Evolutionary conservation across 1,284 basidiomycete genomes (phyloP).

Genomic region (Fomitopsis pinicola): DNA sequence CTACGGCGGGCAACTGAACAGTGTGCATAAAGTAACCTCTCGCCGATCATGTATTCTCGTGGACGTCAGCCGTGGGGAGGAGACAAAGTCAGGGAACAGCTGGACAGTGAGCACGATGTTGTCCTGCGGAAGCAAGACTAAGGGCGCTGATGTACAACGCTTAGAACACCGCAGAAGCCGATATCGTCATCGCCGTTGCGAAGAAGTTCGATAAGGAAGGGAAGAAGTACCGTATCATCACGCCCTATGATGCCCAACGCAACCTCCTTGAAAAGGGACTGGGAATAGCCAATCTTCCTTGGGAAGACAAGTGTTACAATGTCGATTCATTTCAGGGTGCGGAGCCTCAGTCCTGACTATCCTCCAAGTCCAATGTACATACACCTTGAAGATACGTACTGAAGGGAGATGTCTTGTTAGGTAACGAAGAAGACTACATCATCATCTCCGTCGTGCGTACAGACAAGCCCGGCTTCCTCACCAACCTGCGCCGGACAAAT

Average conservation of each 20-base stretch:
- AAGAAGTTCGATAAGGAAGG: conserved; percentile 34
- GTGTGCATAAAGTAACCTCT: conserved; percentile 27
- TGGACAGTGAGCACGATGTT: conserved; percentile 33
- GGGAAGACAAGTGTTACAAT: conserved; percentile 60
- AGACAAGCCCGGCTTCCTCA: conserved; percentile 51
- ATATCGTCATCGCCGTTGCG: conserved; percentile 20
- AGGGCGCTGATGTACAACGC: neutral
- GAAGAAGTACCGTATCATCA: conserved; percentile 56
- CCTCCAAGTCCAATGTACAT: neutral
- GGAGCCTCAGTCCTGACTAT: no score
- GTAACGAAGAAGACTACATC: conserved; percentile 42
- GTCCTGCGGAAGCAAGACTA: neutral
- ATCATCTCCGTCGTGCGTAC: conserved; percentile 62
- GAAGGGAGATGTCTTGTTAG: conserved; percentile 11
- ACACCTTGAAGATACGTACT: neutral
- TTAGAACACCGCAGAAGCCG: conserved; percentile 21
- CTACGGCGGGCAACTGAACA: conserved; percentile 35
- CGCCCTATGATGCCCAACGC: conserved; percentile 68
- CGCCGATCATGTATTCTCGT: conserved; percentile 32
- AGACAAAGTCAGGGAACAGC: conserved; percentile 34
- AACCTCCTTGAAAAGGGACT: conserved; percentile 44
- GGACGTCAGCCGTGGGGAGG: conserved; percentile 36
- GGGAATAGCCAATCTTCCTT: conserved; percentile 40
- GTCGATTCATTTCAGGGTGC: conserved; percentile 66
- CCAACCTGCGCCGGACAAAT: conserved; percentile 54